These are phyloP conservation scores for Gossypium gossypioides DNA, from an alignment of 441 rosid species.

Conservation along the genomic window DNA sequence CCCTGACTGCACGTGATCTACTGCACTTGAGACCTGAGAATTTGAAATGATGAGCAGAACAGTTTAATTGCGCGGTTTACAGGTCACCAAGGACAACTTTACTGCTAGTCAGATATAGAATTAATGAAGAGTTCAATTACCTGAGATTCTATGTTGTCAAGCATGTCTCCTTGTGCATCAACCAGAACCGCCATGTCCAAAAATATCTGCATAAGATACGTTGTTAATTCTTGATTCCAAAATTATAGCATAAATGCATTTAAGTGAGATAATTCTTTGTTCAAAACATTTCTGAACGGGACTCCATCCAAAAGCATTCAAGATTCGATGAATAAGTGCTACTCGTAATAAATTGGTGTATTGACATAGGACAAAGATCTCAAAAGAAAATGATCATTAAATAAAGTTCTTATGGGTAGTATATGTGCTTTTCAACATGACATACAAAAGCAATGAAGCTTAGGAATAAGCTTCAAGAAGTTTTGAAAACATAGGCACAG, in stretches of 20 bases:
- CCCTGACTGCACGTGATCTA: slow-evolving; percentile 87
- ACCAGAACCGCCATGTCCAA: slow-evolving; percentile 96
- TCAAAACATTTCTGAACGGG: not conserved
- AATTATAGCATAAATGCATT: not conserved
- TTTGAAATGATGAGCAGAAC: not conserved
- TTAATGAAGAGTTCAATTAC: slow-evolving; percentile 24
- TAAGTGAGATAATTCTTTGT: not conserved
- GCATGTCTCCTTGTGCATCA: slow-evolving; percentile 95
- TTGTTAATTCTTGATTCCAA: not conserved
- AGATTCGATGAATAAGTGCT: not conserved
- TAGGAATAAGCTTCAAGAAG: not conserved
- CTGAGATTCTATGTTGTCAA: slow-evolving; percentile 89
- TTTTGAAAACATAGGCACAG: not conserved
- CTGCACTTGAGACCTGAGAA: slow-evolving; percentile 75
- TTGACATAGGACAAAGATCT: not conserved
- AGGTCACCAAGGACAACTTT: not conserved
- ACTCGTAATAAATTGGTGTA: not conserved
- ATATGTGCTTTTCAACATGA: not conserved
- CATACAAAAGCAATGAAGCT: not conserved
- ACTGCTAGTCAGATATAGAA: not conserved
- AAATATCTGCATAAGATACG: slow-evolving; percentile 49
- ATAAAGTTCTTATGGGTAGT: not conserved
- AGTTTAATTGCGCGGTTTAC: not conserved
- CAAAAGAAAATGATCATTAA: not conserved
- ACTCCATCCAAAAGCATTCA: not conserved